A percentile compares a stretch with the other conserved stretches of the same genome.
phyloP scores from a whole-genome alignment of 75 land plant genomes.

The Cunninghamia lanceolata region DNA sequence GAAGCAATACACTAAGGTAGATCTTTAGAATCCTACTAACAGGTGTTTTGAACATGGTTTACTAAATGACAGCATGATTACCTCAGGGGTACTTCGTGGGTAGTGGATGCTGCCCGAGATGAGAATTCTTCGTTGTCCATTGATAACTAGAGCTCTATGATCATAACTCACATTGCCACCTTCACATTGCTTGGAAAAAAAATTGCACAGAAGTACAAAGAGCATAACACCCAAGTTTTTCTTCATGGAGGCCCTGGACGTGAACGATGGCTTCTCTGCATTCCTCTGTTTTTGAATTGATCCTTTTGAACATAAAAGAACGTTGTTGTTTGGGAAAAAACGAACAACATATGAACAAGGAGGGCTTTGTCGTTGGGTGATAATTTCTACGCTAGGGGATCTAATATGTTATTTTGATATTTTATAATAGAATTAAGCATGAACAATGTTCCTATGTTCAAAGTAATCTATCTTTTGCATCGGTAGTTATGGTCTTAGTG shows the following conservation, averaged over 20 bases:
- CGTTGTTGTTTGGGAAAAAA: background rate
- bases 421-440: too few relatives aligned
- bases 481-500: too few relatives aligned
- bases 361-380: background rate
- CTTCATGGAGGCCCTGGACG: background rate
- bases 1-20: background rate
- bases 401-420: background rate
- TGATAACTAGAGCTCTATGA: slow-evolving; percentile 24
- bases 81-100: slow-evolving; percentile 32
- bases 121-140: slow-evolving; percentile 34
- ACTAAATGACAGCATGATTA: background rate
- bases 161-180: slow-evolving; percentile 17
- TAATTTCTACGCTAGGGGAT: background rate
- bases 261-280: background rate
- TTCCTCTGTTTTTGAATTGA: background rate
- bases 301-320: background rate
- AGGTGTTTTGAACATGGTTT: background rate
- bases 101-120: slow-evolving; percentile 43
- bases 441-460: too few relatives aligned
- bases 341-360: background rate
- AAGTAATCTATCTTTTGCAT: too few relatives aligned
- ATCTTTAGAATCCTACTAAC: background rate
- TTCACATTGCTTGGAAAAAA: background rate
- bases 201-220: background rate
- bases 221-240: background rate